A percentile compares a stretch with the other conserved stretches of the same genome.
Evolutionary conservation across 495 filamentous ascomycete genomes (phyloP).

Genomic region (Lasiosphaeria ovina): DNA sequence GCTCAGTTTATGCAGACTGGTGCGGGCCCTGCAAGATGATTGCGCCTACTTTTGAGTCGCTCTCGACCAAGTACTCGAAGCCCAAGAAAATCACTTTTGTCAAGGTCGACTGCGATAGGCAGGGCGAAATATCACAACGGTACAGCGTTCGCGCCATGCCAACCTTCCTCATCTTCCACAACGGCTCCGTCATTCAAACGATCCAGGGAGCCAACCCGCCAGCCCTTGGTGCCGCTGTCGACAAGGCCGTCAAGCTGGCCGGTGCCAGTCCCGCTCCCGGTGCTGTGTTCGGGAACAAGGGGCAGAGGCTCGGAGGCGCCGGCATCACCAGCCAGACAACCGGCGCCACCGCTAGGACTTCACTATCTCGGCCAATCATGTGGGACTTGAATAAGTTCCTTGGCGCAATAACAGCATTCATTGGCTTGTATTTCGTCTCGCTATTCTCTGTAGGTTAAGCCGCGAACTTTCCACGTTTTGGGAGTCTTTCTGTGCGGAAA

Average conservation of each 20-base stretch:
- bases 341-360: slow-evolving; percentile 10
- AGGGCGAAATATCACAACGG: slow-evolving; percentile 51
- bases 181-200: slow-evolving; percentile 65
- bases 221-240: slow-evolving; percentile 71
- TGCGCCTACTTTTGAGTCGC: slow-evolving; percentile 60
- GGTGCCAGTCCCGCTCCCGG: slow-evolving; percentile 44
- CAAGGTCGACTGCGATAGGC: slow-evolving; percentile 62
- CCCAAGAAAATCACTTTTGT: slow-evolving; percentile 56
- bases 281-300: slow-evolving; percentile 41
- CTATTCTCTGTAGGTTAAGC: slow-evolving; percentile 49
- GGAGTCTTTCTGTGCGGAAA: neutral
- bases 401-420: slow-evolving; percentile 50
- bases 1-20: slow-evolving; percentile 63
- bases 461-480: neutral
- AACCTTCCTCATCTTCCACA: slow-evolving; percentile 86
- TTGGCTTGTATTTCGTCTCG: slow-evolving; percentile 59
- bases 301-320: slow-evolving; percentile 35
- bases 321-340: slow-evolving; percentile 7
- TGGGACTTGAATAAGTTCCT: slow-evolving; percentile 46
- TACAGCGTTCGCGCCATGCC: slow-evolving; percentile 67
- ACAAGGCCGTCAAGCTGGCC: slow-evolving; percentile 64
- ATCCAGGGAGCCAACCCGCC: slow-evolving; percentile 76
- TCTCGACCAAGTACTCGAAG: slow-evolving; percentile 53
- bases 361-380: slow-evolving; percentile 30
- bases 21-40: slow-evolving; percentile 71